Evolutionary conservation across 2,329 filamentous ascomycete genomes (phyloP), one percentile per base, ranked within the genome.

Genomic region (Phaeophleospora eucalypticola): DNA sequence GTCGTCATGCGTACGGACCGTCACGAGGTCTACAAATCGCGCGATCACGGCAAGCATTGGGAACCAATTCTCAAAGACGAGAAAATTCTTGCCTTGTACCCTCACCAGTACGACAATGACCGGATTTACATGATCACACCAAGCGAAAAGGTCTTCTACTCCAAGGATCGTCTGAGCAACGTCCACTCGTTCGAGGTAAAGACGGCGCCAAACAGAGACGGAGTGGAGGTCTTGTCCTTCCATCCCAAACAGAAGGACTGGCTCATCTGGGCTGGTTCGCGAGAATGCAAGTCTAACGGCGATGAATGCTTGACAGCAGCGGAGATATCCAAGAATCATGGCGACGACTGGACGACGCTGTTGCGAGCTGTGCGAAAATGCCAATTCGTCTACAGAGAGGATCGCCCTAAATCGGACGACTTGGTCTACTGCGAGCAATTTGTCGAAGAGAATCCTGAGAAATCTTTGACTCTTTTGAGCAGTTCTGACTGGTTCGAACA

Each of bases 11-110:
- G 74, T 49, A 84, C 74, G 43, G 69, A 76, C 49, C 67, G 77
- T 39, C 71, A 78, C 10, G 74, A 83, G 41, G 77, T 95, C 15
- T 89, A 78, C 68, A 77, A 94, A 45, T 87, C 87, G 0, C 80
- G 83, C 44, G 83, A 98, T 63, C 91, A 96, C 61, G 93, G 93
- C 61, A 95, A 95, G 71, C 83, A 71, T 2, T 98, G 93, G 91
- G 72, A 82, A 18, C 73, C 65, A 35, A 67, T 72, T 12, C 77
- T 94, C 2, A 75, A 86, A 47, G 80, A 81, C 24, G 81, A 90
- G 56, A 73, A 81, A 2, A 80, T 97, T 46, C 71, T 77, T 36
- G 75, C 71, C 16, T 87, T 98, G 55, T 78, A 85, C 46, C 86
- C 86, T 18, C 89, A 98, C 63, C 76, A 76, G 39, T 86, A 89